Evolutionary conservation across 2,329 filamentous ascomycete genomes (phyloP), one percentile per base, ranked within the genome.

Genomic region (Septoria linicola): DNA sequence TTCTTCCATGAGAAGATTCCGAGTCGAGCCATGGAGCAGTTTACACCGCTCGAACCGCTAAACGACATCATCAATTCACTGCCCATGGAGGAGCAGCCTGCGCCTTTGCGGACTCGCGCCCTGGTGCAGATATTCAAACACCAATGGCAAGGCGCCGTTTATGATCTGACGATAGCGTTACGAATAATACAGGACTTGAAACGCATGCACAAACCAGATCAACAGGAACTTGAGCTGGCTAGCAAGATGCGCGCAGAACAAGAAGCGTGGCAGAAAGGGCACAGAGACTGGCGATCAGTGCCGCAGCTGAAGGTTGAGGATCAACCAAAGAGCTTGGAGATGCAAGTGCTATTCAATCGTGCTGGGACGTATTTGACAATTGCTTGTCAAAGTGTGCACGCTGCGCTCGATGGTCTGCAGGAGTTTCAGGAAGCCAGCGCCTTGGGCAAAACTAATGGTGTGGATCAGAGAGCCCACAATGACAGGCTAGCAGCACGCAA

Each of bases 1-100:
- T 93, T 92, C 72, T 95, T 95, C 69, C 88, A 92, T 70, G 88
- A 95, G 71, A 93, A 92, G 78, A 91, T 93, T 20, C 86, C 88
- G 1, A 87, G 83, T 34, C 75, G 85, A 35, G 83, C 86, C 66
- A 74, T 93, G 66, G 85, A 83, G 30, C 81, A 88, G 62, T 84
- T 80, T 61, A 91, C 87, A 7, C 84, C 81, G 55, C 70, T 91
- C 50, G 73, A 80, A 45, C 77, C 83, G 3, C 69, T 95, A 58
- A 76, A 84, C 65, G 80, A 87, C 31, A 81, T 92, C 49, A 84
- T 91, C 53, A 72, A 74, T 10, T 79, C 82, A 34, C 72, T 80
- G 16, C 82, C 86, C 1, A 76, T 74, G 37, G 84, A 89, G 41
- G 77, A 75, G 31, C 84, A 89, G 49, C 80, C 77, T 1, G 82